Evolutionary conservation across 257 asterid genomes (phyloP), one percentile per base, ranked within the genome.

Genomic region (Solanum peruvianum): DNA sequence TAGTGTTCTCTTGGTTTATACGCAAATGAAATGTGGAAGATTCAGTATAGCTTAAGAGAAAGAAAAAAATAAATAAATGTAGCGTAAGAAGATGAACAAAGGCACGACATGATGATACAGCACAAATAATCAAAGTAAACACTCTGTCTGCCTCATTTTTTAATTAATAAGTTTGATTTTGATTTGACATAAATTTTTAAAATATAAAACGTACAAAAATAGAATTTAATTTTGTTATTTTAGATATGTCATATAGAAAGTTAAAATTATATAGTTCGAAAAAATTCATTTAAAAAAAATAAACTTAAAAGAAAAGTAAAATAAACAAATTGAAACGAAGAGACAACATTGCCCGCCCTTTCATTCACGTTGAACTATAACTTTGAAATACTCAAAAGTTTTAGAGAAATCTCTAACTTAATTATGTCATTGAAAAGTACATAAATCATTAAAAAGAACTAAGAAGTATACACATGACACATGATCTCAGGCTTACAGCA

Each of bases 211-310:
- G 6, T 9, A 60, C 0, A 0, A 60, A 60, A 64, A 11, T 56
- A 5, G 1, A 1, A 4, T 25, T 64, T n/a, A 64, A n/a, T 62
- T 11, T 62, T 62, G 8, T 62, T 0, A 23, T 62, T 0, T 4
- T 62, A 11, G 11, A 62, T 0, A n/a, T 21, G 15, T 62, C 7
- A 0, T 0, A 1, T 62, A 10, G 1, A 62, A 23, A 23, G 2
- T 11, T 64, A 64, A 16, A 1, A 64, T n/a, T 11, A n/a, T n/a
- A 1, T 0, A 62, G 1, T n/a, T 62, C 1, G n/a, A 5, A 11
- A 2, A 2, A 1, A 62, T 2, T 0, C n/a, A 58, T 58, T 9
- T 9, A 21, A 8, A 9, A 3, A 58, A 56, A 15, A 2, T 0
- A 18, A 3, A 5, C 0, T 3, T 21, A 60, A 58, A 62, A n/a